Percentiles rank a stretch among this genome's conserved stretches.
Evolutionary conservation across 2,329 filamentous ascomycete species (phyloP).

Genomic region (Fusarium solani-melongenae): DNA sequence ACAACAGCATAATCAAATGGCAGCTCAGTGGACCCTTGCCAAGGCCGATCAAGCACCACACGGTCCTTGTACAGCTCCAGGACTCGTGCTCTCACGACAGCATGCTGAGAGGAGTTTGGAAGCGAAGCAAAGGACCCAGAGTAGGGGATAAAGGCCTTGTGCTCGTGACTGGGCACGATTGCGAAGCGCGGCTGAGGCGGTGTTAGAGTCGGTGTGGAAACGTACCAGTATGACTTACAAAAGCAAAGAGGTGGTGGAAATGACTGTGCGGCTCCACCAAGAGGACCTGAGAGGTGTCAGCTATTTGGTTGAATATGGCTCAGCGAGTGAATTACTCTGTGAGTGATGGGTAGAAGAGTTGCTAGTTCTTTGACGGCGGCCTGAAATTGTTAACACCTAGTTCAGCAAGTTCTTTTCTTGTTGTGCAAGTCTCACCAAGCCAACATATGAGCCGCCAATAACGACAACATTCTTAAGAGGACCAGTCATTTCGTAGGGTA

Average conservation of each 20-base stretch:
- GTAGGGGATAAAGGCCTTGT: constrained; percentile 63
- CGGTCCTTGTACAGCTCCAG: constrained; percentile 29
- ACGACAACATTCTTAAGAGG: constrained; percentile 41
- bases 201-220: not conserved
- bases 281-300: constrained; percentile 47
- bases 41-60: constrained; percentile 34
- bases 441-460: constrained; percentile 43
- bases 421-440: constrained; percentile 26
- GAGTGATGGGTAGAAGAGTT: constrained; percentile 33
- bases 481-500: constrained; percentile 23
- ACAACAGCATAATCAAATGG: constrained; percentile 40
- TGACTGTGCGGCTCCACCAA: constrained; percentile 63
- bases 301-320: fast-evolving
- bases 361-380: constrained; percentile 40
- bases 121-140: constrained; percentile 33
- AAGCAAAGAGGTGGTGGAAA: constrained; percentile 61
- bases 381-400: constrained; percentile 7
- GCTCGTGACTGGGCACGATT: constrained; percentile 55
- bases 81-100: constrained; percentile 33
- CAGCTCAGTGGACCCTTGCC: constrained; percentile 38
- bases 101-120: constrained; percentile 29
- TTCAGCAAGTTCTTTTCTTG: not conserved
- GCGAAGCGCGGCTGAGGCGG: constrained; percentile 53
- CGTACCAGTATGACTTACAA: constrained; percentile 40
- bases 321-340: constrained; percentile 20